phyloP scores from a whole-genome alignment of 257 asterid genomes.

The Striga asiatica region DNA sequence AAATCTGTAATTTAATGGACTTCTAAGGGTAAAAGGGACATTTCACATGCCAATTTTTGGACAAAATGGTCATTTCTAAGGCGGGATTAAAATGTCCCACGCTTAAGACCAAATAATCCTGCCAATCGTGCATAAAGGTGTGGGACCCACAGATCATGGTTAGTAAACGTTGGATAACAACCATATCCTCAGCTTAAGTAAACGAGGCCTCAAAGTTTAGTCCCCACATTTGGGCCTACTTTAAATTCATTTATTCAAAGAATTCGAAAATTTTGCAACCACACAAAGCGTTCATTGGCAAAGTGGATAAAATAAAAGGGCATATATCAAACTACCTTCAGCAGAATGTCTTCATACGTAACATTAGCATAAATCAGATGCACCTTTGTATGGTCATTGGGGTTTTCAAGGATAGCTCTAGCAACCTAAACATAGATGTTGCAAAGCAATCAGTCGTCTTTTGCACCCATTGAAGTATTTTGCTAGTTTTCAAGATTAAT shows the following conservation, averaged over 20 bases:
- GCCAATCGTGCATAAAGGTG: too few species aligned
- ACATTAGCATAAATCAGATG: constrained; percentile 88
- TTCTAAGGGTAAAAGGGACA: too few species aligned
- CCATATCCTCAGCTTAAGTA: too few species aligned
- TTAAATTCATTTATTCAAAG: not conserved
- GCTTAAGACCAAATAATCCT: too few species aligned
- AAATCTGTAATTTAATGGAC: too few species aligned
- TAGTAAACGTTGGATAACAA: too few species aligned
- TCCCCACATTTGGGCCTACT: not conserved
- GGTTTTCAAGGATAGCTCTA: constrained; percentile 82
- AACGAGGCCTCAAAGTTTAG: too few species aligned
- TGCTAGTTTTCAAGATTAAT: not conserved
- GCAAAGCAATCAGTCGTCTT: not conserved
- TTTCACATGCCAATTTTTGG: too few species aligned
- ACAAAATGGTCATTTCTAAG: too few species aligned
- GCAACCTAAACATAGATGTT: constrained; percentile 52
- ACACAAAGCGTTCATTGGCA: constrained; percentile 3
- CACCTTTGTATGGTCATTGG: constrained; percentile 63
- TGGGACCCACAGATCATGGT: too few species aligned
- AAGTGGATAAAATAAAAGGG: not conserved
- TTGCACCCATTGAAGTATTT: not conserved
- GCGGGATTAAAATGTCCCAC: too few species aligned
- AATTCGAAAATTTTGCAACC: not conserved
- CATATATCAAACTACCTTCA: constrained; percentile 45
- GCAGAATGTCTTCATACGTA: constrained; percentile 71